A percentile compares a stretch with the other conserved stretches of the same genome.
Conservation (phyloP, 306 rosid genomes). For the Fagus sylvatica region DNA sequence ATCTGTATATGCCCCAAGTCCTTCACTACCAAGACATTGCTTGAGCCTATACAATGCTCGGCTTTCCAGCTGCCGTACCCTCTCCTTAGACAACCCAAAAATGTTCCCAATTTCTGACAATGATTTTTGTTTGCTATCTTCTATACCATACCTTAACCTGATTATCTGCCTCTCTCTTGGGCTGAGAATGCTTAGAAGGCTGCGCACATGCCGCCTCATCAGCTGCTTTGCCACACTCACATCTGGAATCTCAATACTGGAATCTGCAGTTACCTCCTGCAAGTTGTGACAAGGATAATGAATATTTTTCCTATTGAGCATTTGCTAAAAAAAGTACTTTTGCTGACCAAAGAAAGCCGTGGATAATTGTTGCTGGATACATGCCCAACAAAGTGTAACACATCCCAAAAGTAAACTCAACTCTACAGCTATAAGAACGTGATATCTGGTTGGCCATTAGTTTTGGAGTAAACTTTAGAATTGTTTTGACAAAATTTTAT, state of each 20-base stretch:
- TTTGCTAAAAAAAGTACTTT: not conserved
- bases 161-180: conserved; percentile 69
- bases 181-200: conserved; percentile 55
- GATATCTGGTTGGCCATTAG: not conserved
- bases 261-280: conserved; percentile 91
- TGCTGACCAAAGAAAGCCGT: not conserved
- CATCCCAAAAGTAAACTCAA: not conserved
- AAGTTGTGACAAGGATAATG: conserved; percentile 15
- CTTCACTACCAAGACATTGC: conserved; percentile 57
- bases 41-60: conserved; percentile 73
- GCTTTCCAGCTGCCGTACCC: conserved; percentile 68
- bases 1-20: conserved; percentile 63
- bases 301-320: not conserved
- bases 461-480: not conserved
- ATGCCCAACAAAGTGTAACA: not conserved
- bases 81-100: conserved; percentile 70
- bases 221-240: conserved; percentile 60
- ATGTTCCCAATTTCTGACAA: conserved; percentile 58
- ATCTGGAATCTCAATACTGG: conserved; percentile 61
- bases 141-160: conserved; percentile 80
- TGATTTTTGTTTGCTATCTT: conserved; percentile 61
- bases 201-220: conserved; percentile 75
- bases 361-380: not conserved
- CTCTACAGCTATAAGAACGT: not conserved
- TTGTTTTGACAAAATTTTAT: not conserved